Evolutionary conservation across 805 yeast species (phyloP), one percentile per base, ranked within the genome.

Genomic region (Ogataea trehalophila): DNA sequence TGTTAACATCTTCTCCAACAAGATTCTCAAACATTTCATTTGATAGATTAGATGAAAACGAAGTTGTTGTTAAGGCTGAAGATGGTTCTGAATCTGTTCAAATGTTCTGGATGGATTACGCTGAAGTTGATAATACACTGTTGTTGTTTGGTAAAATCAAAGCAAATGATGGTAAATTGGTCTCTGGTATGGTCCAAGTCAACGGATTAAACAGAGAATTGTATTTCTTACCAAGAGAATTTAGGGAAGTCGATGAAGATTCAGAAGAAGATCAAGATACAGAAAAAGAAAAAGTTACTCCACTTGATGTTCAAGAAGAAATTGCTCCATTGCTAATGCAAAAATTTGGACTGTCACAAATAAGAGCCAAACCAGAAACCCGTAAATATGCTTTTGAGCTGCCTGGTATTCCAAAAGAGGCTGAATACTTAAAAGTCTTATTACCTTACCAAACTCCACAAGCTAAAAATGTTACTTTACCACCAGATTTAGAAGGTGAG

Each of bases 361-460:
- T 89, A 46, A 82, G 79, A 51, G 81, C 94, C 11, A 87, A 81
- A 64, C 83, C 91, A 0, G 85, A 81, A 55, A 70, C 60, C 9
- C 86, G 75, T 74, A 87, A 87, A 63, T 92, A 92, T 67, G 94
- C 97, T 2, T 94, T 94, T 70, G 97, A 92, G 61, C 63, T 85
- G 18, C 80, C 85, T 0, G 88, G 80, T 8, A 75, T 92, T 14
- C 97, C 98, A 11, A 74, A 74, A 50, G 87, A 85, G 57, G 71
- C 88, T 2, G 89, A 87, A 48, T 94, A 94, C 61, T 70, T 92
- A 56, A 85, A 87, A 59, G 80, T 91, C 8, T 64, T 85, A 39
- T 64, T 90, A 38, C 97, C 98, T 0, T 88, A 68, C 64, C 75
- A 81, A 46, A 80, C 90, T 1, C 82, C 83, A 22, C 77, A 76